Base-by-base conservation (phyloP, 192 early-diverging fungal species). In the Phlyctochytrium planicorne region DNA sequence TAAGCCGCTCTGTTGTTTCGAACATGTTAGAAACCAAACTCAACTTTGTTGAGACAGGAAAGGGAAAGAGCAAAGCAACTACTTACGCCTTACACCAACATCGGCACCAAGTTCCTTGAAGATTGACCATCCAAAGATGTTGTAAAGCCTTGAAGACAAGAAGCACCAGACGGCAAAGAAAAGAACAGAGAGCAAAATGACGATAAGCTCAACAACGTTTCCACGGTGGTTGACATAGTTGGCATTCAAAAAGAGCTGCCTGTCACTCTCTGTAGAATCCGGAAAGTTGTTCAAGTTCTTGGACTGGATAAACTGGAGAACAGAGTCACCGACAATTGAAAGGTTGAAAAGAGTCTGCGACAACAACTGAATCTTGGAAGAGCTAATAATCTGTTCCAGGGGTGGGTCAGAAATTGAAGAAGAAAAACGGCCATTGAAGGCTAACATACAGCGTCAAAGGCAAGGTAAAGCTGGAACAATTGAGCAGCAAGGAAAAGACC, bases 21-120 rank as follows among this genome's bases (percentile, higher is more conserved):
- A 60, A 29, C 34, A 27, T 34, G 4, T 2, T 30, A 65, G 40
- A 50, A n/a, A 50, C n/a, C n/a, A 50, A 50, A n/a, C n/a, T 14
- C 10, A 10, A 57, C 10, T 57, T 10, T 25, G 14, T 57, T 12
- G 14, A 57, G 6, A 12, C 55, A 14, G 10, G 40, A 20, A 47
- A 6, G 10, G 29, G 1, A 40, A 67, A 74, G 20, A 52, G 34
- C 34, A 67, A 61, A 14, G 30, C 20, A 60, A 1, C 6, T 50
- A 80, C 82, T 75, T 68, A 80, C 78, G 74, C 52, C 75, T 60
- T 0, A 86, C 76, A 30, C 60, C 52, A 23, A 86, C 69, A 60
- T 86, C 84, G 0, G 84, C 84, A 17, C 84, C 84, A 27, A 86
- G 68, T 53, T 82, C 74, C 70, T 86, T 86, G 68, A 80, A 86